Evolutionary conservation across 139 green algal species (phyloP).

Genomic region (Monoraphidium neglectum): DNA sequence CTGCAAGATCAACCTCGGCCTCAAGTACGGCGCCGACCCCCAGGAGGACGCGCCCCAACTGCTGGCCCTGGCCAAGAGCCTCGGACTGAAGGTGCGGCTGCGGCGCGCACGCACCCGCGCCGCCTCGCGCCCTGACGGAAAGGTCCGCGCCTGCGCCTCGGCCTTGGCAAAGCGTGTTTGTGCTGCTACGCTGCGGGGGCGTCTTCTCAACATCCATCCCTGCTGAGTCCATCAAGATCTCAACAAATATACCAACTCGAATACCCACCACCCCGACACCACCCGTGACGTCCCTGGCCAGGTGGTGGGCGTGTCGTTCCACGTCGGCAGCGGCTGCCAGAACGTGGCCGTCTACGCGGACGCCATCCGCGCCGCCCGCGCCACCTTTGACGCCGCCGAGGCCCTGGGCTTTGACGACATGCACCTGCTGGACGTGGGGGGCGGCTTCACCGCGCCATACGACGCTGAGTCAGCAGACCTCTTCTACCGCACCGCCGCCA

Average conservation of each 20-base stretch:
- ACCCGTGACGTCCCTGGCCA: background rate
- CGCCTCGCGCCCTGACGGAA: no score
- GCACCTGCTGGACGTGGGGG: constrained; percentile 35
- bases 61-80: constrained; percentile 22
- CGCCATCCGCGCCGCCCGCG: constrained; percentile 51
- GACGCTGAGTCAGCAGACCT: background rate
- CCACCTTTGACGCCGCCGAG: constrained; percentile 22
- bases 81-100: constrained; percentile 66
- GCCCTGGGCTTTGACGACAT: constrained; percentile 16
- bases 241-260: no score
- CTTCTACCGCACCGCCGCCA: constrained; percentile 10
- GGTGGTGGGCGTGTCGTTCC: constrained; percentile 88
- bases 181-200: no score
- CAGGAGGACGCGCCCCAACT: constrained; percentile 20
- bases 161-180: no score
- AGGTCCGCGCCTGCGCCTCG: constrained; percentile 77
- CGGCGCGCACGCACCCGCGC: no score
- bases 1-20: constrained; percentile 29
- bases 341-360: constrained; percentile 69
- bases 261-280: no score
- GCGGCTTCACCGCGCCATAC: constrained; percentile 34
- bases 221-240: no score
- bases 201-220: no score
- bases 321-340: constrained; percentile 83
- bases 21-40: constrained; percentile 44